phyloP scores from a whole-genome alignment of 352 stramenopile genomes.

The Phytophthora meadii region DNA sequence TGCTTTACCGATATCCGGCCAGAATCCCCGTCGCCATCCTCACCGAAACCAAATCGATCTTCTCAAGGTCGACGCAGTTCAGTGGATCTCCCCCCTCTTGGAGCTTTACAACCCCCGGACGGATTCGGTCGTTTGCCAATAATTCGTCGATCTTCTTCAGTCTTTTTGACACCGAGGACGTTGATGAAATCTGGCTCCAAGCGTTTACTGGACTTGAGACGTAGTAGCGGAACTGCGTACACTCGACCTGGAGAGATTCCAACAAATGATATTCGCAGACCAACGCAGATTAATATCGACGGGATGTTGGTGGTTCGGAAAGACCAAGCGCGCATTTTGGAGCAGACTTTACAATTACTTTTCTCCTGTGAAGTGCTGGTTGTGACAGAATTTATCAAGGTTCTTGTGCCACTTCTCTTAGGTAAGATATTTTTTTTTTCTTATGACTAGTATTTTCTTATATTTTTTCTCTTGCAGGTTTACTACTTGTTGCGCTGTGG shows the following conservation, averaged over 20 bases:
- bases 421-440: constrained; percentile 13
- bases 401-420: constrained; percentile 37
- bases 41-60: constrained; percentile 5
- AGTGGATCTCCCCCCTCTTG: constrained; percentile 19
- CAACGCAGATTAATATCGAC: constrained; percentile 36
- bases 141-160: constrained; percentile 17
- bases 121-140: constrained; percentile 2
- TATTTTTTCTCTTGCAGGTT: constrained; percentile 9
- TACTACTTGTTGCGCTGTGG: constrained; percentile 31
- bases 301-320: constrained; percentile 34
- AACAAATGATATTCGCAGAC: background rate
- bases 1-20: constrained; percentile 22
- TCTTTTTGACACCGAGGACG: constrained; percentile 32
- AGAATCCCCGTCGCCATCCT: background rate
- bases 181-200: constrained; percentile 31
- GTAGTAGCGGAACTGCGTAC: constrained; percentile 7
- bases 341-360: constrained; percentile 40
- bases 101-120: constrained; percentile 9
- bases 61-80: constrained; percentile 14
- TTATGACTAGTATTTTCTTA: too few relatives aligned
- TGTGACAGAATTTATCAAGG: constrained; percentile 45
- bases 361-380: constrained; percentile 46
- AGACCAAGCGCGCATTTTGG: constrained; percentile 40
- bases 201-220: constrained; percentile 32
- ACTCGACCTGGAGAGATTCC: background rate